Percentiles rank a stretch among this genome's conserved stretches.
Conservation (phyloP, 2,329 filamentous ascomycete genomes). For the Beauveria bassiana region DNA sequence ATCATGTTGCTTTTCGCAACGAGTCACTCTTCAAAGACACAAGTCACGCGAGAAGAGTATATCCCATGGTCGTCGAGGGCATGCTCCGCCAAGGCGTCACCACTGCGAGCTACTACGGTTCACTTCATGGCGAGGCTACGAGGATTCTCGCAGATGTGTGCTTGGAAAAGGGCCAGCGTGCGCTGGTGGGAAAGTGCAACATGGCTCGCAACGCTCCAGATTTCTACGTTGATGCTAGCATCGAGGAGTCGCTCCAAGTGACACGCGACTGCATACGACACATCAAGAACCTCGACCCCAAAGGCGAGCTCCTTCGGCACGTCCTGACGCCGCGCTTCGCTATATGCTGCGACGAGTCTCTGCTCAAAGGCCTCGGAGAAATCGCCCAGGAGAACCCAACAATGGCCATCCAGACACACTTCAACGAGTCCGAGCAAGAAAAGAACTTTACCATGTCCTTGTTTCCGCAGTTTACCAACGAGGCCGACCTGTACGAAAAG, state of each 20-base stretch:
- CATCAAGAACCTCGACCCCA: slow-evolving; percentile 37
- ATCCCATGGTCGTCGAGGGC: slow-evolving; percentile 44
- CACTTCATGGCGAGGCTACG: slow-evolving; percentile 48
- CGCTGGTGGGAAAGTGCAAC: slow-evolving; percentile 55
- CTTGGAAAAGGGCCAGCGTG: slow-evolving; percentile 45
- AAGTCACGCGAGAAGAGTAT: slow-evolving; percentile 43
- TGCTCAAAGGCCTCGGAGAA: slow-evolving; percentile 47
- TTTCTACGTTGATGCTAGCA: slow-evolving; percentile 41
- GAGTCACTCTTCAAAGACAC: slow-evolving; percentile 53
- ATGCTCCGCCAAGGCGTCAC: slow-evolving; percentile 56
- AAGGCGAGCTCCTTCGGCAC: slow-evolving; percentile 35
- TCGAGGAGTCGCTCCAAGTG: slow-evolving; percentile 38
- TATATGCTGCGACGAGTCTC: slow-evolving; percentile 47
- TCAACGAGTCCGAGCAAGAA: slow-evolving; percentile 57
- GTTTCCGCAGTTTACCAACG: slow-evolving; percentile 48
- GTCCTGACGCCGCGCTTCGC: slow-evolving; percentile 54
- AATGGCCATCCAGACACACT: slow-evolving; percentile 58
- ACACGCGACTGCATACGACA: slow-evolving; percentile 42
- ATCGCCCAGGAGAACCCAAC: slow-evolving; percentile 40
- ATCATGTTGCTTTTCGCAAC: slow-evolving; percentile 55
- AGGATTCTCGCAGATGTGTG: slow-evolving; percentile 49
- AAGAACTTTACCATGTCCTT: slow-evolving; percentile 45
- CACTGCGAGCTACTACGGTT: slow-evolving; percentile 54
- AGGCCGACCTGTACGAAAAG: slow-evolving; percentile 51
- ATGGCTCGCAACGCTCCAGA: slow-evolving; percentile 51